Evolutionary conservation across 768 basidiomycete genomes (phyloP), one percentile per base, ranked within the genome.

Genomic region (Phylloporus arenicola): DNA sequence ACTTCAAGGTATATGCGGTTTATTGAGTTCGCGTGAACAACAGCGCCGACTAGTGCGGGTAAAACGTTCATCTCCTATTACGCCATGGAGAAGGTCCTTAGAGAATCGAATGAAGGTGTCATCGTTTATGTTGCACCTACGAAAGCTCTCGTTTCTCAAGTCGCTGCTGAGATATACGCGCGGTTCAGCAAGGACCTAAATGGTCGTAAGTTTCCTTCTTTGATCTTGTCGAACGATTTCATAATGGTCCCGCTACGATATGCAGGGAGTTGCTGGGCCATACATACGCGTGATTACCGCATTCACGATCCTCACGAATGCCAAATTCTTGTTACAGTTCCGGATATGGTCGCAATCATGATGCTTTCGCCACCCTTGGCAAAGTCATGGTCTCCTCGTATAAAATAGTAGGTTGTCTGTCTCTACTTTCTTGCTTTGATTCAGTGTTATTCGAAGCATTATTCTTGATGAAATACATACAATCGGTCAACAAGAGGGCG

Each of bases 21-120:
- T 33, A 43, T 22, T 55, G 29, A 61, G 20, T 13, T 7, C 14
- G 27, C 14, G 27, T 34, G 11, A 45, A 30, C 6, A 38, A 4
- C 56, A 84, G 83, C 83, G 3, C 84, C 83, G 1, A 85, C 83
- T 1, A 83, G 82, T 63, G 84, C 83, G 1, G 84, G 85, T 25
- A 88, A 88, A 64, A 87, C 86, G 0, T 88, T 88, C 59, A 85
- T 88, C 38, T 83, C 83, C 3, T 88, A 75, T 63, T 86, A 86
- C 55, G 85, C 86, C 0, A 87, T 88, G 85, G 84, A 86, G 61
- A 77, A 78, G 54, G 70, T 85, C 13, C 67, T 88, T 3, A 69
- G 81, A 48, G 71, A 70, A 35, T 82, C 82, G 0, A 81, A 88
- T 57, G 77, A 86, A 38, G 84, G 81, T 0, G 73, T 88, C 37